Evolutionary conservation across 495 filamentous ascomycete species (phyloP).

Genomic region (Penicillium odoratum): DNA sequence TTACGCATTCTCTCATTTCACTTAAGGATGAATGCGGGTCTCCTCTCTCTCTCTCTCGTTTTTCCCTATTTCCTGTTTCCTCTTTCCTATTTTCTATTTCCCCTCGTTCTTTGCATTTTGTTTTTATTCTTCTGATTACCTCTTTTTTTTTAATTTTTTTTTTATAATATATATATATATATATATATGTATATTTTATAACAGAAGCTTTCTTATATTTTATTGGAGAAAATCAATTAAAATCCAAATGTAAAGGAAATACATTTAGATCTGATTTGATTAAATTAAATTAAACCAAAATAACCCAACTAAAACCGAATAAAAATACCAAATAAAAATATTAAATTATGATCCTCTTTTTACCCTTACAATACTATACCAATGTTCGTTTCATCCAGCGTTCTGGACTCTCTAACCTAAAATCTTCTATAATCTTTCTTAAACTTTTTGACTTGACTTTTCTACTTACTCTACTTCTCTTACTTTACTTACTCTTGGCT

Average conservation of each 20-base stretch:
- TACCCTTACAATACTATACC: conserved; percentile 1
- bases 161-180: too few species aligned
- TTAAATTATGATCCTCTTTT: background rate
- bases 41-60: background rate
- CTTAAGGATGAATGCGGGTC: conserved; percentile 30
- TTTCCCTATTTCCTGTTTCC: background rate
- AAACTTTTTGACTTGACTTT: conserved; percentile 7
- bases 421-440: conserved; percentile 2
- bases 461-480: conserved; percentile 8
- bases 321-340: too few species aligned
- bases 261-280: too few species aligned
- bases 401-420: conserved; percentile 11
- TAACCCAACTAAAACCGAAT: too few species aligned
- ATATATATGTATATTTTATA: too few species aligned
- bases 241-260: too few species aligned
- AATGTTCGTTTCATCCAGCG: conserved; percentile 4
- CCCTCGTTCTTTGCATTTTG: too few species aligned
- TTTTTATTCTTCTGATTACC: too few species aligned
- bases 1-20: conserved; percentile 27
- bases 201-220: too few species aligned
- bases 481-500: conserved; percentile 9
- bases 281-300: too few species aligned
- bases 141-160: too few species aligned
- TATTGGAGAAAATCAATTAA: too few species aligned
- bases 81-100: background rate